Base-by-base conservation (phyloP, 768 basidiomycete species). In the Pleurotus eryngii region DNA sequence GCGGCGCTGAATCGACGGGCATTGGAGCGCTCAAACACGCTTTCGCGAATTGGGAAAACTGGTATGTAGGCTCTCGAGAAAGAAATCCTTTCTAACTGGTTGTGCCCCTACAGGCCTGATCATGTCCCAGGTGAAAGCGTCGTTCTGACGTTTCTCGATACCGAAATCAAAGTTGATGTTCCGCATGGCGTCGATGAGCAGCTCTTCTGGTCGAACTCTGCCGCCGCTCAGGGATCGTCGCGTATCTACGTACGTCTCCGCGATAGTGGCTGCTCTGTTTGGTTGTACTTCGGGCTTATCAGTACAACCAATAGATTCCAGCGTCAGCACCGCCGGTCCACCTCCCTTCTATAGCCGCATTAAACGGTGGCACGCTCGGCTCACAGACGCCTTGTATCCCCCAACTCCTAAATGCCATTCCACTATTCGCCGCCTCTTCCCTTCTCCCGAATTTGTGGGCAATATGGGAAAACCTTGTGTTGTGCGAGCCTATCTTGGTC, bases 381-480 rank as follows among this genome's bases (percentile, higher is more conserved):
- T 39, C 51, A 43, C 35, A 42, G 17, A 27, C 22, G 15, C 11
- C 8, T 35, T 37, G 37, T 20, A 61, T 76, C 38, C 85, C 83
- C 20, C 81, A 83, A 12, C 84, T 85, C 12, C 63, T 87, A 53
- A 54, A 54, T n/a, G 51, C 51, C 39, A 54, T 54, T 18, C 68
- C 76, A 8, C 75, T 85, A 5, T 86, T 90, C 59, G 86, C 88
- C 63, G 82, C 86, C 0, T 80, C 81, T 14, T 42, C 38, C 51
- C 51, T 54, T 20, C 62, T 89, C 24, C 68, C 85, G 2, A 81
- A 89, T 61, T 68, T 90, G 22, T 91, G 89, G 90, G 89, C 90
- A 4, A 79, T 89, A 54, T 99, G 96, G 96, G 96, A 99, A 70
- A 95, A 95, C 55, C 74, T 98, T 0, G 79, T 98, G 0, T 78